Conservation (phyloP, 1,139 yeast species). For the Candida sp. region DNA sequence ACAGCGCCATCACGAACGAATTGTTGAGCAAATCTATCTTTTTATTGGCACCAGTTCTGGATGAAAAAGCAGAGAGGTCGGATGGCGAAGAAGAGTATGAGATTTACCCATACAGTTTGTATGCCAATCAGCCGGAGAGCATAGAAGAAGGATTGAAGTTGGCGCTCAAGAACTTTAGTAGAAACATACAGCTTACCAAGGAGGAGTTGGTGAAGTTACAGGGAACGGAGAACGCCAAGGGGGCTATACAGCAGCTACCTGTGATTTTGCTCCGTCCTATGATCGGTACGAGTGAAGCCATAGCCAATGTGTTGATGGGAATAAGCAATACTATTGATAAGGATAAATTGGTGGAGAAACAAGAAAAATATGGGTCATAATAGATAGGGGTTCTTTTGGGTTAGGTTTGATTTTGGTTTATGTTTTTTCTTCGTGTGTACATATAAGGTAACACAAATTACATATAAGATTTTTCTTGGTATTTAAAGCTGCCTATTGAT, state of each 20-base stretch:
- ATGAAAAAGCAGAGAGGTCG: slow-evolving; percentile 28
- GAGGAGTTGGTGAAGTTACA: slow-evolving; percentile 65
- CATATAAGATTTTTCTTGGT: too few species aligned
- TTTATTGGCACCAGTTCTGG: slow-evolving; percentile 16
- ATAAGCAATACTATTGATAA: slow-evolving; percentile 83
- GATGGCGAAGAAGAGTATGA: slow-evolving; percentile 26
- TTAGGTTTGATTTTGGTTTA: too few species aligned
- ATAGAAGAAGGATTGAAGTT: slow-evolving; percentile 71
- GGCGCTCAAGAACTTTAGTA: slow-evolving; percentile 76
- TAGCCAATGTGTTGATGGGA: slow-evolving; percentile 83
- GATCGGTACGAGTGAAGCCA: slow-evolving; percentile 93
- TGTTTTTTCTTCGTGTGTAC: too few species aligned
- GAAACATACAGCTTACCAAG: slow-evolving; percentile 68
- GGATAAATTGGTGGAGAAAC: slow-evolving; percentile 41
- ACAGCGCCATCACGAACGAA: slow-evolving; percentile 17
- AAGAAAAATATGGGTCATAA: slow-evolving; percentile 29
- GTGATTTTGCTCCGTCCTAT: slow-evolving; percentile 81
- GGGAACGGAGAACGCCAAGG: slow-evolving; percentile 62
- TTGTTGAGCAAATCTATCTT: slow-evolving; percentile 18
- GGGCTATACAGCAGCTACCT: slow-evolving; percentile 76
- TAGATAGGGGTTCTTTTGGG: neutral
- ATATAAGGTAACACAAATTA: too few species aligned
- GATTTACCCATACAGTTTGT: slow-evolving; percentile 51
- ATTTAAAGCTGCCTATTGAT: too few species aligned
- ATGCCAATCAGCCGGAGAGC: slow-evolving; percentile 83